Evolutionary conservation across 306 rosid species (phyloP).

Genomic region (Vigna unguiculata): DNA sequence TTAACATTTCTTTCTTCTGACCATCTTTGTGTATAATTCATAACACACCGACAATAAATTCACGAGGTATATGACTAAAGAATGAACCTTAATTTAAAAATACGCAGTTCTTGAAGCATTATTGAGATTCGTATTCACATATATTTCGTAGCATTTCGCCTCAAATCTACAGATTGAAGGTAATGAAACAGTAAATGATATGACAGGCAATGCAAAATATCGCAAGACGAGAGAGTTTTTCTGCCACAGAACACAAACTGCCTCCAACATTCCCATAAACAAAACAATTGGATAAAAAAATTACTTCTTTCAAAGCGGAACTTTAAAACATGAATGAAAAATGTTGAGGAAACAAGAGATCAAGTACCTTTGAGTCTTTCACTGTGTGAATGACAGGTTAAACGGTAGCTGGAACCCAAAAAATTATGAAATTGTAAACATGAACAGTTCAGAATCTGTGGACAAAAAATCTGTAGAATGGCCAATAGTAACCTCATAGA

Average conservation of each 20-base stretch:
- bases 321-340: not conserved
- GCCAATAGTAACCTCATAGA: slow-evolving; percentile 42
- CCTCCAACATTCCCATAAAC: slow-evolving; percentile 10
- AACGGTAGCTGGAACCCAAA: slow-evolving; percentile 22
- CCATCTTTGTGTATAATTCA: not conserved
- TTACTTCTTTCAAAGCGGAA: not conserved
- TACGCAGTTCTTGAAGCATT: too few species aligned
- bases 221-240: slow-evolving; percentile 44
- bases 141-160: not conserved
- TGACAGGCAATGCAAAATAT: slow-evolving; percentile 37
- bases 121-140: not conserved
- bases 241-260: slow-evolving; percentile 25
- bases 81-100: not conserved
- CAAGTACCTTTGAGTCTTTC: slow-evolving; percentile 58
- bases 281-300: not conserved
- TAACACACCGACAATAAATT: not conserved
- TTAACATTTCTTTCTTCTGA: not conserved
- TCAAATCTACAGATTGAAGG: slow-evolving; percentile 12
- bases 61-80: slow-evolving; percentile 24
- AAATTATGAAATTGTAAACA: slow-evolving; percentile 14
- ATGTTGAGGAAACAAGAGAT: slow-evolving; percentile 40
- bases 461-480: slow-evolving; percentile 49
- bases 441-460: too few species aligned
- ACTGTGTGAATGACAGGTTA: slow-evolving; percentile 44
- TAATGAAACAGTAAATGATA: slow-evolving; percentile 56